Evolutionary conservation across 257 asterid species (phyloP), one percentile per base, ranked within the genome.

Genomic region (Paulownia fortunei): DNA sequence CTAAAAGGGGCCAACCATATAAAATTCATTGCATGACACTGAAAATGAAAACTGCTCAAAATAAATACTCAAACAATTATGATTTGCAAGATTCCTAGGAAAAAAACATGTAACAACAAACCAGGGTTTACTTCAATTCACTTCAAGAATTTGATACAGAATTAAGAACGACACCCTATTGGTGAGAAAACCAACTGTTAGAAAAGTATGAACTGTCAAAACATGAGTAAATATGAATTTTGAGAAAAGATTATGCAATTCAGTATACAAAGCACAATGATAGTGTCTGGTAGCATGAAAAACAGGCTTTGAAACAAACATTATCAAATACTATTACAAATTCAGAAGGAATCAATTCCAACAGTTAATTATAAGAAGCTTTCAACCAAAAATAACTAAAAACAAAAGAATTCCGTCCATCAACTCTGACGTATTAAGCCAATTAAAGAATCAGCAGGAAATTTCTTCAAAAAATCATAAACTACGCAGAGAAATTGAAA

Each of bases 381-480:
- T 24, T 51, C 21, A 64, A 27, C 13, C 19, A 15, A 56, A 32
- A 71, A 19, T 49, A 46, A 56, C 21, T 19, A 66, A 67, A 23
- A 61, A 8, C 26, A n/a, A 9, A 12, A 51, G 61, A 16, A 8
- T 19, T 19, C 19, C 24, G 24, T 12, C 59, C 63, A 26, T 30
- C 77, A 59, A 60, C 44, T 47, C 51, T 44, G 47, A 30, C 39
- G 41, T 19, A 36, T 27, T 60, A 12, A 66, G 18, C 74, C 3
- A 69, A 18, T 19, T 4, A 54, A 61, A 54, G 34, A 78, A 39
- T 3, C 60, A 19, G 47, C 58, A 64, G 16, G 75, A 77, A 37
- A 5, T 19, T 23, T 62, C n/a, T 60, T 18, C 37, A 54, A 42
- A 36, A 69, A 42, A 10, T 7, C 60, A 72, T 5, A 59, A 24